phyloP scores from a whole-genome alignment of 192 early-diverging fungal genomes.

The Glomus cerebriforme region DNA sequence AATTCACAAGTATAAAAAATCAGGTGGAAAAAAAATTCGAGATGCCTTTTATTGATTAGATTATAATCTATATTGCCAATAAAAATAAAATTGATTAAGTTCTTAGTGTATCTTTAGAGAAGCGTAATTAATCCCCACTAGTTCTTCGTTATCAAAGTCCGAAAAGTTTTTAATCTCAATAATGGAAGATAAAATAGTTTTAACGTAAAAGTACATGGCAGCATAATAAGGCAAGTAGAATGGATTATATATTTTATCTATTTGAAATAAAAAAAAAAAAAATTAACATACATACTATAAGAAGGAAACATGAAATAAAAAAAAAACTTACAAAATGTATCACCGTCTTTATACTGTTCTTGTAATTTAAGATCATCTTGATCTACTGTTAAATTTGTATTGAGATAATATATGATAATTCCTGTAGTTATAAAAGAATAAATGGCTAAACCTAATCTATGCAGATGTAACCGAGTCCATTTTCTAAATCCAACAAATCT shows the following conservation, averaged over 20 bases:
- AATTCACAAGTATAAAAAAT: too few species aligned
- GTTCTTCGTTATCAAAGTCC: not conserved
- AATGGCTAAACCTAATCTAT: not conserved
- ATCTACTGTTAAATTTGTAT: constrained; percentile 18
- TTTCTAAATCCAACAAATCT: constrained; percentile 26
- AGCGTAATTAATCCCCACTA: constrained; percentile 12
- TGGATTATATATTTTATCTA: constrained; percentile 22
- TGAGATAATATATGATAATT: constrained; percentile 9
- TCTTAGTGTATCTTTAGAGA: not conserved
- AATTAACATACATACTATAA: not conserved
- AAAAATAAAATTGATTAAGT: not conserved
- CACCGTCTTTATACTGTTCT: not conserved
- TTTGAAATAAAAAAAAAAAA: not conserved
- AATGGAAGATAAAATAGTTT: not conserved
- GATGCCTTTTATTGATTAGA: too few species aligned
- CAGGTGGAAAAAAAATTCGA: too few species aligned
- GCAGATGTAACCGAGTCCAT: constrained; percentile 7
- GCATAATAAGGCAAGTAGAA: constrained; percentile 25
- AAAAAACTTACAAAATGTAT: constrained; percentile 22
- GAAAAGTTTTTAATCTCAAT: constrained; percentile 1
- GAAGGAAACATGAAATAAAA: not conserved
- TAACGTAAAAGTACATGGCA: constrained; percentile 26
- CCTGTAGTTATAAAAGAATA: constrained; percentile 21
- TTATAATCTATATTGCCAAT: too few species aligned
- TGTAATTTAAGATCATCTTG: constrained; percentile 5